Conservation (phyloP, 352 stramenopile genomes). For the Phytophthora cajani region DNA sequence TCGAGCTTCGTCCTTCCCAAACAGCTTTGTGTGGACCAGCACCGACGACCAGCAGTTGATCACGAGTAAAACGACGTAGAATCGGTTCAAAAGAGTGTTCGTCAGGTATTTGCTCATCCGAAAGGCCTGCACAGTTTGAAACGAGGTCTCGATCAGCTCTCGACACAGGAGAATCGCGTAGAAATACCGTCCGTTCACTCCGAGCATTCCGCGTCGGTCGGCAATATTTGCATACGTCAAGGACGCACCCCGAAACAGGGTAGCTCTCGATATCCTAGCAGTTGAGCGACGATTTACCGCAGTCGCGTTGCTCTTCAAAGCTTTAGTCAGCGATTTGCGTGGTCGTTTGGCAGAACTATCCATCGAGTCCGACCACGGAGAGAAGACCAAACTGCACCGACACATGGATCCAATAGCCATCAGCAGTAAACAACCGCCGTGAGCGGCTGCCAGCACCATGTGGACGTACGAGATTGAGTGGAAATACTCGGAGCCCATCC, state of each 20-base stretch:
- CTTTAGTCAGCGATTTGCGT: not conserved
- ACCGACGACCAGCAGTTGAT: slow-evolving; percentile 28
- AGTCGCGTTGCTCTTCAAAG: not conserved
- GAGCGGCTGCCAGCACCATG: slow-evolving; percentile 21
- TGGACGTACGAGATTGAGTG: slow-evolving; percentile 22
- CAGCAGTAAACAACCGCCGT: slow-evolving; percentile 20
- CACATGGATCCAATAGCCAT: slow-evolving; percentile 17
- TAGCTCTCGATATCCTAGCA: not conserved
- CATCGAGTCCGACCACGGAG: not conserved
- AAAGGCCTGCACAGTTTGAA: slow-evolving; percentile 28
- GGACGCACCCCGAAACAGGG: not conserved
- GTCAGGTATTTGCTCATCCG: slow-evolving; percentile 29
- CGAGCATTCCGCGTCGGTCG: slow-evolving; percentile 1
- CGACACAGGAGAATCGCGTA: slow-evolving; percentile 21
- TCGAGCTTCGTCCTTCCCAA: slow-evolving; percentile 14
- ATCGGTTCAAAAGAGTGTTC: slow-evolving; percentile 27
- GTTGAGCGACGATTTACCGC: not conserved
- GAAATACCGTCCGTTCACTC: slow-evolving; percentile 23
- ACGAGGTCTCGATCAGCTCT: slow-evolving; percentile 19
- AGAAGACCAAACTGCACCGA: slow-evolving; percentile 15
- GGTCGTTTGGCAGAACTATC: not conserved
- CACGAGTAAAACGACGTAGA: slow-evolving; percentile 34
- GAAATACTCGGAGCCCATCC: slow-evolving; percentile 16
- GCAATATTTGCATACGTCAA: slow-evolving; percentile 3
- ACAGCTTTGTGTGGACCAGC: slow-evolving; percentile 8